These are phyloP conservation scores for Phytophthora citrophthora DNA, from an alignment of 352 stramenopile genomes.

Conservation along the genomic window DNA sequence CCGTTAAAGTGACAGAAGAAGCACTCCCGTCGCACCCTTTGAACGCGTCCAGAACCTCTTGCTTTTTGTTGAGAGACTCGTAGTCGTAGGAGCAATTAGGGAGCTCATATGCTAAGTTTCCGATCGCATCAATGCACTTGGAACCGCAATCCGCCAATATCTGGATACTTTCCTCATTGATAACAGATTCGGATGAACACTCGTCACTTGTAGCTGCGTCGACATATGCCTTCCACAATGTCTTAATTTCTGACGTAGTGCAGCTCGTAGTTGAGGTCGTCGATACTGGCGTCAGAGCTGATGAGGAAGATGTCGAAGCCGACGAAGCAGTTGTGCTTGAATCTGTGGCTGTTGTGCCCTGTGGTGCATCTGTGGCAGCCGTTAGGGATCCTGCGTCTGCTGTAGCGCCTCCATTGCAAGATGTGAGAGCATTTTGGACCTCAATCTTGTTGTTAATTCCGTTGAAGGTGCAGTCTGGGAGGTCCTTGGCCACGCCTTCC, in stretches of 20 bases:
- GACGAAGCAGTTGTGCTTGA: conserved; percentile 3
- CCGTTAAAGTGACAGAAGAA: conserved; percentile 5
- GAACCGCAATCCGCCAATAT: conserved; percentile 40
- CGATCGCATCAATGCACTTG: conserved; percentile 25
- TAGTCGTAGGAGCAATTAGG: conserved; percentile 46
- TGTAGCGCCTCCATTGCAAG: conserved; percentile 16
- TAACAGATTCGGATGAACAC: conserved; percentile 22
- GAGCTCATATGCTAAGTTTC: conserved; percentile 18
- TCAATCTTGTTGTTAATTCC: conserved; percentile 39
- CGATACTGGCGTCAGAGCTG: conserved; percentile 2
- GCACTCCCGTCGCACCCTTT: conserved; percentile 7
- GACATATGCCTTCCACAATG: conserved; percentile 22
- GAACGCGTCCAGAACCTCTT: conserved; percentile 17
- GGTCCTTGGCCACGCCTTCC: conserved; percentile 13
- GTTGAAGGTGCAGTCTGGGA: conserved; percentile 35
- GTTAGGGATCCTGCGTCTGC: conserved; percentile 3
- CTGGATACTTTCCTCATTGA: conserved; percentile 25
- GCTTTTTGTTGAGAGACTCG: conserved; percentile 44
- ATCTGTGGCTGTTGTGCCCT: background rate
- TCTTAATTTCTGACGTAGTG: conserved; percentile 18
- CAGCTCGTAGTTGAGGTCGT: conserved; percentile 10
- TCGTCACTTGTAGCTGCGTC: conserved; percentile 27
- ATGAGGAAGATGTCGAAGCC: conserved; percentile 8
- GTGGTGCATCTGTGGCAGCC: conserved; percentile 1
- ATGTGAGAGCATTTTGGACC: conserved; percentile 23